These are phyloP conservation scores for Ceratobasidium sp. DNA, from an alignment of 1,284 basidiomycete species.

Conservation along the genomic window DNA sequence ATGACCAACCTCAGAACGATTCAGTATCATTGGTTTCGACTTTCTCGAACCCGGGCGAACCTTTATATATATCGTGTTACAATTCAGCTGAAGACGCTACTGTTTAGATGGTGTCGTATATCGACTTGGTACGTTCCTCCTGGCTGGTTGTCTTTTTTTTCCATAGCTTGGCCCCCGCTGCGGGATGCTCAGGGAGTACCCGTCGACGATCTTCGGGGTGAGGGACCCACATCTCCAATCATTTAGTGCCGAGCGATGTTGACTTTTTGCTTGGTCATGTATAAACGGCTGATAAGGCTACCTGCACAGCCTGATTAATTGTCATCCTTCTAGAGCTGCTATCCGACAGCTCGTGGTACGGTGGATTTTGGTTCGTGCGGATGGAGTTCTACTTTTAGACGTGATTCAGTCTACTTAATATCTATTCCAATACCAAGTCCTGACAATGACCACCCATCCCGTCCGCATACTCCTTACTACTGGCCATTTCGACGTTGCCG, in stretches of 20 bases:
- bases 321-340: slow-evolving; percentile 44
- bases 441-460: slow-evolving; percentile 48
- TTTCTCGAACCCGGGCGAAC: slow-evolving; percentile 41
- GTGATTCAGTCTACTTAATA: too few species aligned
- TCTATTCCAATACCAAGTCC: slow-evolving; percentile 7
- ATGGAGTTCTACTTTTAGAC: too few species aligned
- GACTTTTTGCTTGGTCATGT: slow-evolving; percentile 40
- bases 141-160: too few species aligned
- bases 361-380: background rate
- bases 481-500: slow-evolving; percentile 49
- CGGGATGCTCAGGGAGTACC: slow-evolving; percentile 45
- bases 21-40: slow-evolving; percentile 46
- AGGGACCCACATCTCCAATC: too few species aligned
- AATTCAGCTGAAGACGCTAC: slow-evolving; percentile 46
- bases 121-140: slow-evolving; percentile 47
- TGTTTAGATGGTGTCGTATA: slow-evolving; percentile 48
- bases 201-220: slow-evolving; percentile 37
- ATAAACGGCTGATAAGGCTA: slow-evolving; percentile 45
- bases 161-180: too few species aligned
- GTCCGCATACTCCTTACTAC: slow-evolving; percentile 50
- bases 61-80: slow-evolving; percentile 46
- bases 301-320: slow-evolving; percentile 46
- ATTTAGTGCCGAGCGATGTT: background rate
- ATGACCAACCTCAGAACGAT: slow-evolving; percentile 31
- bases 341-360: slow-evolving; percentile 40